phyloP scores from a whole-genome alignment of 2,329 filamentous ascomycete species.

The Penicillium paneum region DNA sequence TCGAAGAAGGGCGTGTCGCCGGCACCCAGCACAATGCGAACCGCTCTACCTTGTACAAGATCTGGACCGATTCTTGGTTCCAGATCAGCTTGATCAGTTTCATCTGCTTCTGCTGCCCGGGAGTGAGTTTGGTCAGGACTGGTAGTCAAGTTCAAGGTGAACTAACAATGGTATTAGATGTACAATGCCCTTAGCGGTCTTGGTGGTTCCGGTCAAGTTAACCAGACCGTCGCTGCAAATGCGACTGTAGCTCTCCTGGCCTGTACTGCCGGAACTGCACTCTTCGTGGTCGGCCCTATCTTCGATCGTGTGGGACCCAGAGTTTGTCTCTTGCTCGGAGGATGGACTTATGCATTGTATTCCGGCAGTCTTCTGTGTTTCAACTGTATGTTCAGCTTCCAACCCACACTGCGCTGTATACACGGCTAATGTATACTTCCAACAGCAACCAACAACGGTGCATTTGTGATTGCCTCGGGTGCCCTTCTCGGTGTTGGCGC shows the following conservation, averaged over 20 bases:
- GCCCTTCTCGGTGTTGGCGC: slow-evolving; percentile 48
- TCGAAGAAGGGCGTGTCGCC: slow-evolving; percentile 18
- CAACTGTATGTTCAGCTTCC: slow-evolving; percentile 31
- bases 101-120: slow-evolving; percentile 51
- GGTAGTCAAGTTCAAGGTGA: not conserved
- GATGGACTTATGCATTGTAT: slow-evolving; percentile 49
- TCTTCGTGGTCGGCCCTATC: slow-evolving; percentile 47
- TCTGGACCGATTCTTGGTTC: slow-evolving; percentile 48
- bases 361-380: slow-evolving; percentile 46
- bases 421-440: not conserved
- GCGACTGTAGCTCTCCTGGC: slow-evolving; percentile 47
- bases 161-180: slow-evolving; percentile 35
- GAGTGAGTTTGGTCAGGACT: slow-evolving; percentile 10
- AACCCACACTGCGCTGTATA: not conserved
- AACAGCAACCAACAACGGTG: slow-evolving; percentile 36
- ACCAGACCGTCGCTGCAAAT: slow-evolving; percentile 47
- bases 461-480: slow-evolving; percentile 47
- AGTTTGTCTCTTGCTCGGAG: slow-evolving; percentile 44
- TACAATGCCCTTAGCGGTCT: slow-evolving; percentile 49
- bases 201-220: slow-evolving; percentile 48
- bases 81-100: slow-evolving; percentile 50
- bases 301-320: slow-evolving; percentile 45
- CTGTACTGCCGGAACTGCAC: slow-evolving; percentile 43
- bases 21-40: not conserved
- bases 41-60: slow-evolving; percentile 16